Conservation (phyloP, 176 grass and related monocot species). For the Alloteropsis semialata region DNA sequence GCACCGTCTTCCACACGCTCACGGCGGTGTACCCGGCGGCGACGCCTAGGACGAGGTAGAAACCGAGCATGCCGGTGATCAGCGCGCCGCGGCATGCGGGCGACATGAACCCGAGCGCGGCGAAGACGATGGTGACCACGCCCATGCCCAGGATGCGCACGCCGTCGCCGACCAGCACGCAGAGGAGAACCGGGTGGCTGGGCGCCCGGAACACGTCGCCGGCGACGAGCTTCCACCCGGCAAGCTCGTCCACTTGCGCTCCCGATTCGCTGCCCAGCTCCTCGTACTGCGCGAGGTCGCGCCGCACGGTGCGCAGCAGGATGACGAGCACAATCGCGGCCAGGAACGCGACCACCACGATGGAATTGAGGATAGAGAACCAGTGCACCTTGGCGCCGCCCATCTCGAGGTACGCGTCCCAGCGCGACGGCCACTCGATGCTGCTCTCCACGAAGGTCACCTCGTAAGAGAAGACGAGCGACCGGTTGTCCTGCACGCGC, state of each 20-base stretch:
- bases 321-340: constrained; percentile 63
- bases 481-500: constrained; percentile 30
- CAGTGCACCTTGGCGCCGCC: constrained; percentile 65
- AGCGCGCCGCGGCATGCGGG: constrained; percentile 58
- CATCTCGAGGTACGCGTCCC: constrained; percentile 69
- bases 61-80: constrained; percentile 58
- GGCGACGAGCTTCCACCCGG: constrained; percentile 62
- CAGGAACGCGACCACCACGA: constrained; percentile 57
- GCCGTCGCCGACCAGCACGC: constrained; percentile 58
- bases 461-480: constrained; percentile 59
- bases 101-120: constrained; percentile 78
- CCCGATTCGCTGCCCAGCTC: constrained; percentile 34
- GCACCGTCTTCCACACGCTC: constrained; percentile 46
- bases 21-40: constrained; percentile 53
- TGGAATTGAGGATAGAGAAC: constrained; percentile 77
- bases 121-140: constrained; percentile 66
- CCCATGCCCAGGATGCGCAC: constrained; percentile 66
- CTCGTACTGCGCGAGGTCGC: constrained; percentile 59
- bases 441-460: constrained; percentile 46
- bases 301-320: constrained; percentile 62
- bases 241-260: constrained; percentile 17
- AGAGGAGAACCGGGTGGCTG: constrained; percentile 42
- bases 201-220: constrained; percentile 57
- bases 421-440: constrained; percentile 64
- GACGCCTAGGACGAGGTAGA: constrained; percentile 52